A percentile compares a stretch with the other conserved stretches of the same genome.
phyloP scores from a whole-genome alignment of 2,329 filamentous ascomycete genomes.

The Colletotrichum brevisporum region DNA sequence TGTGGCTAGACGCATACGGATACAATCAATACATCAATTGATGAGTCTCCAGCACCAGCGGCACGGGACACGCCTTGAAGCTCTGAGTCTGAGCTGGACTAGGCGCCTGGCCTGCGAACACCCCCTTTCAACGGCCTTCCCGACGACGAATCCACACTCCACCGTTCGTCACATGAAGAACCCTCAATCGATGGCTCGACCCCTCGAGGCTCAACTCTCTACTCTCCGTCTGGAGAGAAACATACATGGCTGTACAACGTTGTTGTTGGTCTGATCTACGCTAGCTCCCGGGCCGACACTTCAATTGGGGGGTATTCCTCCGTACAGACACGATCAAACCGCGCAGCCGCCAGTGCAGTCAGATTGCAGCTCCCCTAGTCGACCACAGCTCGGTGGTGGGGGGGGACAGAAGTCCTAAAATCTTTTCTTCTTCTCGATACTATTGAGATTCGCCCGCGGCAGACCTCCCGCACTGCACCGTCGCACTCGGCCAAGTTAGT shows the following conservation, averaged over 20 bases:
- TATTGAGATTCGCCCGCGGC: slow-evolving; percentile 20
- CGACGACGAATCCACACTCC: neutral
- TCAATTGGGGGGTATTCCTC: neutral
- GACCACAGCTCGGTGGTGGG: neutral
- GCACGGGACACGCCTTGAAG: neutral
- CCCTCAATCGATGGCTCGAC: neutral
- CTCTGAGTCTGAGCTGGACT: neutral
- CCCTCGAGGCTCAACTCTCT: neutral
- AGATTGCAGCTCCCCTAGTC: slow-evolving; percentile 7
- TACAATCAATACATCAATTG: neutral
- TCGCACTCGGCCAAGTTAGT: slow-evolving; percentile 16
- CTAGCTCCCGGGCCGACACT: neutral
- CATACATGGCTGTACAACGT: neutral
- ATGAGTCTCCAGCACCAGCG: neutral
- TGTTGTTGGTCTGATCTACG: neutral
- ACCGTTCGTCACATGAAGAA: slow-evolving; percentile 11
- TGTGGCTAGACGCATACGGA: neutral
- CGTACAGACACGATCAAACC: neutral
- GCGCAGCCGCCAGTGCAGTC: neutral
- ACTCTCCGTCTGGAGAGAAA: neutral
- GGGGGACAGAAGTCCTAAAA: neutral
- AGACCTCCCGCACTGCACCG: slow-evolving; percentile 15
- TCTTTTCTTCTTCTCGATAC: slow-evolving; percentile 14
- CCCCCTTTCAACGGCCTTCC: neutral
- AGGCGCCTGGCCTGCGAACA: neutral